These are phyloP conservation scores for Coemansia sp. DNA, from an alignment of 192 early-diverging fungal genomes.

Conservation along the genomic window DNA sequence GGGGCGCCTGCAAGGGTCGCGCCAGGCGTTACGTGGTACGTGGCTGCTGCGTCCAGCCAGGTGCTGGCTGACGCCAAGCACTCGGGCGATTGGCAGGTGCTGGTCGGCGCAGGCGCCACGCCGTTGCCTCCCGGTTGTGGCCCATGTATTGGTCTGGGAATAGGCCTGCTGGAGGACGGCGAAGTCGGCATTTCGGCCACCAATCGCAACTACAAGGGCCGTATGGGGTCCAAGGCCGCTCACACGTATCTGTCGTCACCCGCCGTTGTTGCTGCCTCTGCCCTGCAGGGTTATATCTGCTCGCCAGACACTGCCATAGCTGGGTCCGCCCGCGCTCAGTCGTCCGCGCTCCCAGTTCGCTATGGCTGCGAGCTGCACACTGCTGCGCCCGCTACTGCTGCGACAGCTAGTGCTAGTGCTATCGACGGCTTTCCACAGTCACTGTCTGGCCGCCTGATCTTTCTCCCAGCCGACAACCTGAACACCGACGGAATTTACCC, in stretches of 20 bases:
- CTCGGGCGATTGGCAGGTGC: conserved; percentile 81
- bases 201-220: conserved; percentile 98
- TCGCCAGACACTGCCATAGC: conserved; percentile 48
- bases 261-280: conserved; percentile 94
- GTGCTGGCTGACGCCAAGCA: conserved; percentile 84
- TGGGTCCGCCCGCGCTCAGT: conserved; percentile 8
- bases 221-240: conserved; percentile 93
- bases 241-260: conserved; percentile 94
- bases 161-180: conserved; percentile 89
- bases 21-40: conserved; percentile 83
- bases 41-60: conserved; percentile 90
- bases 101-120: conserved; percentile 86
- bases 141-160: conserved; percentile 92
- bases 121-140: conserved; percentile 94
- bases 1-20: conserved; percentile 20
- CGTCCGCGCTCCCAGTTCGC: conserved; percentile 11
- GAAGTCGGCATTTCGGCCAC: conserved; percentile 99
- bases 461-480: conserved; percentile 90
- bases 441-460: conserved; percentile 81
- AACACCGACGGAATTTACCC: conserved; percentile 99
- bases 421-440: conserved; percentile 70
- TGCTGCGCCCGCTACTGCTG: not conserved
- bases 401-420: conserved; percentile 3
- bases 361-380: conserved; percentile 30
- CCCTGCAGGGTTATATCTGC: conserved; percentile 81